These are phyloP conservation scores for Coemansia guatemalensis DNA, from an alignment of 192 early-diverging fungal species.

Conservation along the genomic window DNA sequence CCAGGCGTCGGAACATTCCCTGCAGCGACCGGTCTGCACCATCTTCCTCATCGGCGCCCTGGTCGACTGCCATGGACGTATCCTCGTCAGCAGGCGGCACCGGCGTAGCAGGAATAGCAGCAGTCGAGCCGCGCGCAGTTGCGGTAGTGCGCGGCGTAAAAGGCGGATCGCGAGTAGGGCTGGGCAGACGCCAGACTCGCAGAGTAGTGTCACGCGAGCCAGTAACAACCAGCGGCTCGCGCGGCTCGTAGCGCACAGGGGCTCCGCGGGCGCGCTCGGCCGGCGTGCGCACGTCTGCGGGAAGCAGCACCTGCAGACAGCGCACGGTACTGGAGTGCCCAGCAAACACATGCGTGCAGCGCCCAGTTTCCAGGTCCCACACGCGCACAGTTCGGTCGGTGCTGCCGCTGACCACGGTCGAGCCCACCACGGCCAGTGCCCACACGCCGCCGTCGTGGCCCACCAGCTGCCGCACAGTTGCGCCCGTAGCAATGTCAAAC, in stretches of 20 bases:
- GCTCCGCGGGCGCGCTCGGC: slow-evolving; percentile 31
- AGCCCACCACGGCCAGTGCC: slow-evolving; percentile 89
- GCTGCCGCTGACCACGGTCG: slow-evolving; percentile 89
- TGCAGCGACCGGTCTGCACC: too few relatives aligned
- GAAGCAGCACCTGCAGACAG: slow-evolving; percentile 86
- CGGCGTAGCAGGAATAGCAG: slow-evolving; percentile 3
- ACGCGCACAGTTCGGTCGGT: slow-evolving; percentile 94
- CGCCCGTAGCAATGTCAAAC: slow-evolving; percentile 85
- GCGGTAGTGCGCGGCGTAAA: slow-evolving; percentile 36
- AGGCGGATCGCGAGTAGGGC: slow-evolving; percentile 61
- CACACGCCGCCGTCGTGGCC: slow-evolving; percentile 97
- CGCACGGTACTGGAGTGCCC: slow-evolving; percentile 96
- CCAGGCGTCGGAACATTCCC: too few relatives aligned
- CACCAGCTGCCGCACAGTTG: slow-evolving; percentile 63
- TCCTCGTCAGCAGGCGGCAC: slow-evolving; percentile 13
- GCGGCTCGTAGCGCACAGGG: slow-evolving; percentile 59
- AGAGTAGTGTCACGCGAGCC: slow-evolving; percentile 94
- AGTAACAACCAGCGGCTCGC: slow-evolving; percentile 85
- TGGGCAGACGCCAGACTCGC: slow-evolving; percentile 89
- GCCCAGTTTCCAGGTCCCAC: slow-evolving; percentile 91
- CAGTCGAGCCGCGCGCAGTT: neutral
- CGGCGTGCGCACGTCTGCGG: slow-evolving; percentile 55
- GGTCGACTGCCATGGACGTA: slow-evolving; percentile 19
- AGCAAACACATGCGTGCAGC: slow-evolving; percentile 90
- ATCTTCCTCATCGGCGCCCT: slow-evolving; percentile 2